Evolutionary conservation across 1,284 basidiomycete species (phyloP), one percentile per base, ranked within the genome.

Genomic region (Ganoderma sp.): DNA sequence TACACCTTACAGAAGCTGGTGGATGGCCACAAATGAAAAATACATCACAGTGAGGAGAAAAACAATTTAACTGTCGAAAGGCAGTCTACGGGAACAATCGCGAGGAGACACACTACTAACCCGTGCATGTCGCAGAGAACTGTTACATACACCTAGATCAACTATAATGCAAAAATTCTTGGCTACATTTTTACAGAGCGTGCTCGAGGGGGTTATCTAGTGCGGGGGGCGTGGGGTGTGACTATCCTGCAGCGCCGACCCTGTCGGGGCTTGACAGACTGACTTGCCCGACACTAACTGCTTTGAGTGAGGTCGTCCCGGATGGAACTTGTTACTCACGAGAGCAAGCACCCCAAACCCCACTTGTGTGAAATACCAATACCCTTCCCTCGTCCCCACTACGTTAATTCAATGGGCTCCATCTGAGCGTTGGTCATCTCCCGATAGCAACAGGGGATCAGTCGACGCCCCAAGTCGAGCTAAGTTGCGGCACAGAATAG

Each of bases 401-500:
- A 28, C 9, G 1, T 12, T 1, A 28, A 5, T 25, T 32, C 5
- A 32, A 28, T 25, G 52, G 25, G 15, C 28, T 54, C 52, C 25
- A 28, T 54, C 28, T 17, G 5, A 32, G 7, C 14, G 52, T 54
- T 32, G 52, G 28, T 54, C 25, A 28, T 25, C n/a, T 8, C 52
- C 28, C 28, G 52, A 34, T 34, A 17, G 28, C 52, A 15, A 32
- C 15, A 34, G 10, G 52, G 28, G 52, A 34, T 14, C 25, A 7
- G 19, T 56, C 28, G 32, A 19, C 48, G 48, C n/a, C 10, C 48
- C 28, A 56, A 56, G 28, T 28, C 52, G 52, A 56, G 28, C 17
- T 28, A 56, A 32, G 25, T 17, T 52, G 50, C 25, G 50, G 50
- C 50, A 52, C 50, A 52, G 52, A 56, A 56, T 56, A 28, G 52